Evolutionary conservation across 768 basidiomycete species (phyloP).

Genomic region (Tylopilus sp.): DNA sequence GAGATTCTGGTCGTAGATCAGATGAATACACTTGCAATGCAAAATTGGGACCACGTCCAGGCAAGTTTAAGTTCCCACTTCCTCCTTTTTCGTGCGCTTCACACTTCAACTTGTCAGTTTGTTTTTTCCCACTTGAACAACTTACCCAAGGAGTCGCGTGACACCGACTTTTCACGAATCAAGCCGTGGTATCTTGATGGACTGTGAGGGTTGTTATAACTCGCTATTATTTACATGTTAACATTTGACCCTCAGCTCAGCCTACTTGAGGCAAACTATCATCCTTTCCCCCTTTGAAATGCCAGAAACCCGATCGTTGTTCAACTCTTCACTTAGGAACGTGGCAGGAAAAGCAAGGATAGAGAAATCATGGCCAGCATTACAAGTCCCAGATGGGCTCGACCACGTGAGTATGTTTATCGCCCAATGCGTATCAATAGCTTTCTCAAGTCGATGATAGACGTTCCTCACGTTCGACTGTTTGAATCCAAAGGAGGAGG

Average conservation of each 20-base stretch:
- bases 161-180: conserved; percentile 93
- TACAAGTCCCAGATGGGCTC: conserved; percentile 80
- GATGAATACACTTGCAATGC: conserved; percentile 91
- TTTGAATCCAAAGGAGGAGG: conserved; percentile 66
- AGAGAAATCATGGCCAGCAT: conserved; percentile 64
- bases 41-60: conserved; percentile 99
- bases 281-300: conserved; percentile 86
- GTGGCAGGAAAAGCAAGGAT: conserved; percentile 79
- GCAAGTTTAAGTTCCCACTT: conserved; percentile 37
- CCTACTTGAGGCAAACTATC: conserved; percentile 86
- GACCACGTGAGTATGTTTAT: conserved; percentile 55
- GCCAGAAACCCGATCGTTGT: conserved; percentile 81
- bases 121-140: conserved; percentile 83
- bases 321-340: conserved; percentile 72
- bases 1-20: conserved; percentile 92
- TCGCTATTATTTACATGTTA: conserved; percentile 70
- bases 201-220: conserved; percentile 55
- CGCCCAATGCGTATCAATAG: not conserved
- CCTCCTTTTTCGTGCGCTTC: not conserved
- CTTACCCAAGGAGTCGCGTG: conserved; percentile 89
- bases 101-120: conserved; percentile 50
- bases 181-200: conserved; percentile 98
- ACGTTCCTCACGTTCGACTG: conserved; percentile 75
- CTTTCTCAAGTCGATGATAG: conserved; percentile 34
- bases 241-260: conserved; percentile 48